Conservation (phyloP, 2,329 filamentous ascomycete genomes). For the Eutypa lata region DNA sequence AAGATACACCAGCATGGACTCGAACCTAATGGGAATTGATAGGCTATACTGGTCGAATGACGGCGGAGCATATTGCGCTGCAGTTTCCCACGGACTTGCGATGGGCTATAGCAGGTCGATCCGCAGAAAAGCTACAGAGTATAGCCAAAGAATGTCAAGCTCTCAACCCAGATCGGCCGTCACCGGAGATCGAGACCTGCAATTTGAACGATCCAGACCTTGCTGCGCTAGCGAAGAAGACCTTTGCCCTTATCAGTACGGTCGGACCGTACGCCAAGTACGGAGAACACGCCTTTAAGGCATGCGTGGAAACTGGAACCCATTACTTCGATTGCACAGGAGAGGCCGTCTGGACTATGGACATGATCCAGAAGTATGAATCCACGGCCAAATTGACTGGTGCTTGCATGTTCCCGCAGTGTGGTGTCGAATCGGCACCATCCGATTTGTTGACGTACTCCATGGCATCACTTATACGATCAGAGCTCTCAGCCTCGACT, state of each 20-base stretch:
- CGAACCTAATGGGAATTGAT: slow-evolving; percentile 2
- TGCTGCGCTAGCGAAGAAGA: slow-evolving; percentile 49
- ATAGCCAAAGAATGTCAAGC: slow-evolving; percentile 65
- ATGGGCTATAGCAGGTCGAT: slow-evolving; percentile 33
- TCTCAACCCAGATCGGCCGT: slow-evolving; percentile 63
- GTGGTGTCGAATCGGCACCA: slow-evolving; percentile 60
- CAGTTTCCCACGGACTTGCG: slow-evolving; percentile 25
- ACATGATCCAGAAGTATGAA: slow-evolving; percentile 61
- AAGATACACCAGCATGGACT: background rate
- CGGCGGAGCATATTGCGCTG: slow-evolving; percentile 28
- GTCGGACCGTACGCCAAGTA: slow-evolving; percentile 58
- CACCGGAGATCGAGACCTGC: slow-evolving; percentile 50
- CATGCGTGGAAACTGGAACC: slow-evolving; percentile 60
- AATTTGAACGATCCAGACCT: slow-evolving; percentile 45
- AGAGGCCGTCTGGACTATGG: slow-evolving; percentile 54
- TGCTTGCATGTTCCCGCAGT: slow-evolving; percentile 59
- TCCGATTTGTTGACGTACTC: slow-evolving; percentile 57
- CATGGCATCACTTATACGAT: slow-evolving; percentile 48
- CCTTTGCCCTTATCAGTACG: slow-evolving; percentile 53
- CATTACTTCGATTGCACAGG: slow-evolving; percentile 65
- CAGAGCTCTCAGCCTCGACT: slow-evolving; percentile 46
- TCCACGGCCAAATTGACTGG: slow-evolving; percentile 48
- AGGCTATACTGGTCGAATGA: slow-evolving; percentile 30
- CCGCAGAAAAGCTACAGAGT: slow-evolving; percentile 55
- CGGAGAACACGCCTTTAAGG: slow-evolving; percentile 58